phyloP scores from a whole-genome alignment of 768 basidiomycete genomes.

The Cystobasidium ongulense region DNA sequence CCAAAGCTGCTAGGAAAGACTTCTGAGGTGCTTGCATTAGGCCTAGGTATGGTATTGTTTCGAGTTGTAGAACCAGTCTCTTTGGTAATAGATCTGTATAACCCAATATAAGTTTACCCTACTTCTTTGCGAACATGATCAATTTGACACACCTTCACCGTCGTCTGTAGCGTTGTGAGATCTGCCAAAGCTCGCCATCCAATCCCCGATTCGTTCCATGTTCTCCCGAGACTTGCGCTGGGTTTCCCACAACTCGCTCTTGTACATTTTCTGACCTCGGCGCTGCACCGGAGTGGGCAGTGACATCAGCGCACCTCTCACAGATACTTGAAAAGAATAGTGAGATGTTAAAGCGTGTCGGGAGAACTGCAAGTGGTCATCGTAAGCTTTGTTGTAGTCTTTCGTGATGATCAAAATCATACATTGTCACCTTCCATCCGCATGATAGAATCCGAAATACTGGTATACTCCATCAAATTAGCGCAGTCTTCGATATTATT shows the following conservation, averaged over 20 bases:
- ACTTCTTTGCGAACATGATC: background rate
- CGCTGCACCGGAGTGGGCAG: conserved; percentile 78
- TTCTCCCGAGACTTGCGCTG: conserved; percentile 35
- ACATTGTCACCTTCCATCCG: conserved; percentile 35
- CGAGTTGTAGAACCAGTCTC: conserved; percentile 4
- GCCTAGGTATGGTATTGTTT: conserved; percentile 9
- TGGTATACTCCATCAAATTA: conserved; percentile 63
- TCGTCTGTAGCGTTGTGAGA: background rate
- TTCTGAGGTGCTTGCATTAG: conserved; percentile 24
- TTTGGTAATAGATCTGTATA: conserved; percentile 4
- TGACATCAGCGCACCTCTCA: conserved; percentile 74
- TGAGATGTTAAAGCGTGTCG: conserved; percentile 51
- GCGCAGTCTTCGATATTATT: conserved; percentile 65
- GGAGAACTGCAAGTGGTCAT: conserved; percentile 26
- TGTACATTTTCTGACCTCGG: conserved; percentile 70
- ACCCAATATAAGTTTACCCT: background rate
- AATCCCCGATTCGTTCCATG: conserved; percentile 30
- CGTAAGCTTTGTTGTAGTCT: background rate
- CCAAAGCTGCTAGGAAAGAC: background rate
- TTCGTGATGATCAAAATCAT: conserved; percentile 36
- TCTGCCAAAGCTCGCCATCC: conserved; percentile 4
- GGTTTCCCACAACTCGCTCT: conserved; percentile 73
- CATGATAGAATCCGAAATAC: conserved; percentile 61
- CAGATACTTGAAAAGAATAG: conserved; percentile 74
- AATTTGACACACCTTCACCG: background rate